Percentiles rank a stretch among this genome's conserved stretches.
phyloP scores from a whole-genome alignment of 2,329 filamentous ascomycete genomes.

The Rhinocladiella similis region DNA sequence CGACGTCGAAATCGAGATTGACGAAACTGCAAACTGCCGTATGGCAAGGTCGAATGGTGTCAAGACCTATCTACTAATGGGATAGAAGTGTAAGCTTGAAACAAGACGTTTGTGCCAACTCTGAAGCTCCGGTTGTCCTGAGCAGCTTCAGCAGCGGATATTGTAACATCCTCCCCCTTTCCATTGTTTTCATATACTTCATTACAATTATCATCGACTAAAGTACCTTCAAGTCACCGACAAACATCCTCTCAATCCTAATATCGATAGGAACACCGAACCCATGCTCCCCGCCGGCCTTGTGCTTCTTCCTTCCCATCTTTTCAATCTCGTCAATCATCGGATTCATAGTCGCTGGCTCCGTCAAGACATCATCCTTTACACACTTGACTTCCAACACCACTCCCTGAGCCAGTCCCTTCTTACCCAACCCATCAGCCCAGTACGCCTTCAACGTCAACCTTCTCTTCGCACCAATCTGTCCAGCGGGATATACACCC shows the following conservation, averaged over 20 bases:
- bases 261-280: constrained; percentile 25
- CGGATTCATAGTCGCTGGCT: constrained; percentile 31
- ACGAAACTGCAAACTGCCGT: too few relatives aligned
- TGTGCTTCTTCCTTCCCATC: constrained; percentile 40
- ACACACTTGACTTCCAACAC: constrained; percentile 29
- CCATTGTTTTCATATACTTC: neutral
- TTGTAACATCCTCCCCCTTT: neutral
- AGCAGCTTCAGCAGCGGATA: too few relatives aligned
- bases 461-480: constrained; percentile 29
- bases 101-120: too few relatives aligned
- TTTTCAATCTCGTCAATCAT: constrained; percentile 36
- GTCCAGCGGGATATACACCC: constrained; percentile 35
- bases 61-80: too few relatives aligned
- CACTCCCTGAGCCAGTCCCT: constrained; percentile 34
- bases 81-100: too few relatives aligned
- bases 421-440: constrained; percentile 35
- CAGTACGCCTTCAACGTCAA: constrained; percentile 33
- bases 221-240: neutral
- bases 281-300: constrained; percentile 35
- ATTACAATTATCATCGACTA: neutral
- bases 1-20: too few relatives aligned
- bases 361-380: constrained; percentile 15
- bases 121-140: too few relatives aligned
- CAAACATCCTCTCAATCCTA: constrained; percentile 21
- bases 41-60: too few relatives aligned